phyloP scores from a whole-genome alignment of 2,329 filamentous ascomycete species.

The Aspergillus proliferans region DNA sequence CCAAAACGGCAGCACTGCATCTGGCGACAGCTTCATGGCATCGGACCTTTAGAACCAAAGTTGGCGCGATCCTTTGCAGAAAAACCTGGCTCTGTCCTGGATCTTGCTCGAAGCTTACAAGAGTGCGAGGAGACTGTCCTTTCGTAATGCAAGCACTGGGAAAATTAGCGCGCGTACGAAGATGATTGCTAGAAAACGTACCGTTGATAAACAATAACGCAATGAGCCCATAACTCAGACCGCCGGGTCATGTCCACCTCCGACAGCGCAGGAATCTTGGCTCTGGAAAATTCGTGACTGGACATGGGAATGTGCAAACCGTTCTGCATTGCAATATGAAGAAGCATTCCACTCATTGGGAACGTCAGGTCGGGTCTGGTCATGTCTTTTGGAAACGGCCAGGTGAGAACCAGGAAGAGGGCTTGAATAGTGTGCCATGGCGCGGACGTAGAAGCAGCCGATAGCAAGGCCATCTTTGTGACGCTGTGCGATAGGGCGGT shows the following conservation, averaged over 20 bases:
- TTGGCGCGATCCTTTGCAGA: constrained; percentile 28
- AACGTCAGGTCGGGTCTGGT: constrained; percentile 30
- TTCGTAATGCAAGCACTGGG: constrained; percentile 32
- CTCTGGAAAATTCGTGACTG: constrained; percentile 36
- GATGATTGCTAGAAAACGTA: constrained; percentile 8
- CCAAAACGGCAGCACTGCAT: constrained; percentile 30
- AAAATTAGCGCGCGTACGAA: background rate
- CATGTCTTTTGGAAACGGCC: constrained; percentile 35
- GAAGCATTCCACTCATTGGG: constrained; percentile 29
- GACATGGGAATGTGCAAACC: constrained; percentile 39
- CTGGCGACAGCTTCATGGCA: constrained; percentile 32
- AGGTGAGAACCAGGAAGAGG: constrained; percentile 33
- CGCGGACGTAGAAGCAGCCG: constrained; percentile 20
- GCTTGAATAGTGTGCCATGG: constrained; percentile 33
- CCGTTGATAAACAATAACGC: constrained; percentile 36
- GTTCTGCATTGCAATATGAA: constrained; percentile 41
- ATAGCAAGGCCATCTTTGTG: constrained; percentile 32
- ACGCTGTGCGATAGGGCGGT: constrained; percentile 29
- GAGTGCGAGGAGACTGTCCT: constrained; percentile 30
- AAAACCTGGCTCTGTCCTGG: constrained; percentile 26
- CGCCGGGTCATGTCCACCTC: constrained; percentile 32
- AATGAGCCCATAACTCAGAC: constrained; percentile 37
- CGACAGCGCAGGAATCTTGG: constrained; percentile 23
- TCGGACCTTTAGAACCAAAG: constrained; percentile 31
- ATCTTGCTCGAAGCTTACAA: constrained; percentile 32